These are phyloP conservation scores for Stachybotrys elegans DNA, from an alignment of 2,329 filamentous ascomycete genomes.

Conservation along the genomic window DNA sequence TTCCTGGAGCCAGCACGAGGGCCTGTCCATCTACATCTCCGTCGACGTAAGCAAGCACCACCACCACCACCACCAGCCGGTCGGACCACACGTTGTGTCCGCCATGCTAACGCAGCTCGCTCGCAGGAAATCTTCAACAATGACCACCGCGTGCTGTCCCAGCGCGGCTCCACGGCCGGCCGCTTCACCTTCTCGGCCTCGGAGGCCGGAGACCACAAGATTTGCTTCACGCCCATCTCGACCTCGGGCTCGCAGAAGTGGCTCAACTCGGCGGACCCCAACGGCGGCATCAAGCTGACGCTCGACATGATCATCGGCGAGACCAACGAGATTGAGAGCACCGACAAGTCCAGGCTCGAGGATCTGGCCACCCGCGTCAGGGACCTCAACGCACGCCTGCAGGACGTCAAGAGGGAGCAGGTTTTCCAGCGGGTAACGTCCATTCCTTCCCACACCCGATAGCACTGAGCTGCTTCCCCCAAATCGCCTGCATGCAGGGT, in stretches of 20 bases:
- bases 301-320: conserved; percentile 93
- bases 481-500: too few species aligned
- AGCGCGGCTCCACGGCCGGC: conserved; percentile 69
- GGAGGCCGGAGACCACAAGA: conserved; percentile 89
- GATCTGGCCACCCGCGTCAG: conserved; percentile 84
- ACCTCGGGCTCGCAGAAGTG: conserved; percentile 65
- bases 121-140: conserved; percentile 92
- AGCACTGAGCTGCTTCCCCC: too few species aligned
- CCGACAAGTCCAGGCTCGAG: conserved; percentile 87
- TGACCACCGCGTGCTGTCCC: conserved; percentile 90
- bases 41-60: conserved; percentile 62
- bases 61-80: too few species aligned
- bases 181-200: conserved; percentile 95
- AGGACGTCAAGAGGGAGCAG: conserved; percentile 90
- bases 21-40: conserved; percentile 80
- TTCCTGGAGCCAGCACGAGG: conserved; percentile 66
- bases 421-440: conserved; percentile 90
- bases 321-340: conserved; percentile 88
- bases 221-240: conserved; percentile 88
- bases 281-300: conserved; percentile 75
- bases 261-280: conserved; percentile 59
- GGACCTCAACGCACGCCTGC: conserved; percentile 81
- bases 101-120: too few species aligned
- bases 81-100: too few species aligned
- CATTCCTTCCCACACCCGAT: too few species aligned